Evolutionary conservation across 2,329 filamentous ascomycete species (phyloP), one percentile per base, ranked within the genome.

Genomic region (Falciphora oryzae): DNA sequence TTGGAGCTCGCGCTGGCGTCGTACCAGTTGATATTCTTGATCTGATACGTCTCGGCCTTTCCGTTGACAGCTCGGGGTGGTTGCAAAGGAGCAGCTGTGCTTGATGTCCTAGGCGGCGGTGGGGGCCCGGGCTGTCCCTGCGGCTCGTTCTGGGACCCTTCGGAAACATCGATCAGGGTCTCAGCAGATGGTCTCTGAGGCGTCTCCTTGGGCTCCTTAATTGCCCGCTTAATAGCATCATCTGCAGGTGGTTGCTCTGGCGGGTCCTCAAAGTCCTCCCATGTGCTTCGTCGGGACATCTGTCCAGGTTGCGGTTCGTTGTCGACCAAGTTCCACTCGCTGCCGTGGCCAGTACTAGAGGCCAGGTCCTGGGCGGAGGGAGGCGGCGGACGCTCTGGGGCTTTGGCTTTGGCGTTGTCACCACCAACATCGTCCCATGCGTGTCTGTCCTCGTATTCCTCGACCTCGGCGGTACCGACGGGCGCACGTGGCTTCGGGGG

Each of bases 1-100:
- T 86, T 86, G n/a, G 84, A 81, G 1, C 80, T 74, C 0, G 83
- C 80, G 14, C 74, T 83, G 2, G 80, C 76, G 73, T 97, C 92
- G 66, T 88, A 81, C 93, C 94, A 98, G 66, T 85, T 88, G 67
- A 98, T 89, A 66, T 93, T 93, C 73, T 97, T 96, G 74, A 98
- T 93, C 65, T 93, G 90, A 71, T 99, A 98, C 0, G 92, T 95
- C 75, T 97, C 93, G 0, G 81, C 77, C 69, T 81, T 82, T 59
- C 76, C 78, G n/a, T 79, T 75, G 3, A 79, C 74, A 1, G 78
- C 76, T 1, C 78, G 74, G 44, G 79, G 75, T 0, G 80, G 78
- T 0, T 79, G 77, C 22, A 64, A 74, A 4, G 71, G 66, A 4
- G 72, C 71, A 8, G 50, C 64, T 60, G 69, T 71, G 58, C 63